A percentile compares a stretch with the other conserved stretches of the same genome.
Conservation (phyloP, 75 land plant genomes). For the Pseudotsuga menziesii region DNA sequence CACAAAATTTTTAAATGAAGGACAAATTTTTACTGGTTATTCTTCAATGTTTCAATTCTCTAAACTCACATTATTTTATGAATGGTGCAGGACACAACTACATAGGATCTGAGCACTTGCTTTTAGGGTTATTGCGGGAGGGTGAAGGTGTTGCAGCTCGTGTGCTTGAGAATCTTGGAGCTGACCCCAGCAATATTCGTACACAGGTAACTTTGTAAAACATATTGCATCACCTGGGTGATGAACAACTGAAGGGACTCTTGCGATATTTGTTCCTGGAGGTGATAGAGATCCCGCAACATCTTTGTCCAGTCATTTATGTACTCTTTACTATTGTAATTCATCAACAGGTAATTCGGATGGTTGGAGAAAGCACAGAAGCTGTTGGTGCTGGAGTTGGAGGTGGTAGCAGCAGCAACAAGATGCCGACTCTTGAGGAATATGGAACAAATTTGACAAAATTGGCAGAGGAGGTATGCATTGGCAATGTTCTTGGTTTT, state of each 20-base stretch:
- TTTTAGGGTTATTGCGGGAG: slow-evolving; percentile 78
- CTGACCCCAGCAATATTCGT: slow-evolving; percentile 85
- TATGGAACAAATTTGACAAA: slow-evolving; percentile 96
- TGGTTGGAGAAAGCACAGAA: slow-evolving; percentile 97
- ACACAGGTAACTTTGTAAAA: slow-evolving; percentile 55
- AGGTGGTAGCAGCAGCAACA: slow-evolving; percentile 75
- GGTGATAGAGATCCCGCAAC: background rate
- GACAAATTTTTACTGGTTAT: background rate
- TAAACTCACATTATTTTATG: slow-evolving; percentile 3
- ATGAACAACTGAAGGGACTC: background rate
- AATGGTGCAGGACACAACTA: slow-evolving; percentile 76
- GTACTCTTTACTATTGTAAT: background rate
- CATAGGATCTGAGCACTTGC: slow-evolving; percentile 93
- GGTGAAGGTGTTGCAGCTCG: slow-evolving; percentile 98
- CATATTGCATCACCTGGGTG: background rate
- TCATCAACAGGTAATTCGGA: slow-evolving; percentile 65
- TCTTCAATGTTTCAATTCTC: background rate
- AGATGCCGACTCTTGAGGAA: slow-evolving; percentile 98
- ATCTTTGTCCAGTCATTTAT: background rate
- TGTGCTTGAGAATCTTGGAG: slow-evolving; percentile 89
- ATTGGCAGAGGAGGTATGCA: slow-evolving; percentile 79
- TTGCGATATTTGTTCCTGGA: background rate
- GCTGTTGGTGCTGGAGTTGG: slow-evolving; percentile 89
- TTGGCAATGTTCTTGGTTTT: background rate
- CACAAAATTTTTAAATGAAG: background rate